Percentiles rank a stretch among this genome's conserved stretches.
Evolutionary conservation across 1,284 basidiomycete species (phyloP).

Genomic region (Rhodotorula mucilaginosa): DNA sequence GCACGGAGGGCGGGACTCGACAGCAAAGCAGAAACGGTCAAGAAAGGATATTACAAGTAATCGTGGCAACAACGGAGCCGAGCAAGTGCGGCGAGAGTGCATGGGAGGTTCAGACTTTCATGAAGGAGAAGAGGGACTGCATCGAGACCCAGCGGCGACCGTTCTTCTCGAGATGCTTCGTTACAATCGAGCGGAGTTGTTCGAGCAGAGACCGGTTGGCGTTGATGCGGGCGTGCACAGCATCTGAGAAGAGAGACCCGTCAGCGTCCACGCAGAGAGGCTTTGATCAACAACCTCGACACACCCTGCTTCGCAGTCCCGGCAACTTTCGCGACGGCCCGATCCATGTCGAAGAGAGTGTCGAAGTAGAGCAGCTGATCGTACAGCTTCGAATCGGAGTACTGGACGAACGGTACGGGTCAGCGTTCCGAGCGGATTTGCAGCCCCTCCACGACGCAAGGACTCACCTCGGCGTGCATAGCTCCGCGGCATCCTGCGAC

Average conservation of each 20-base stretch:
- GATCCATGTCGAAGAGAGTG: conserved; percentile 71
- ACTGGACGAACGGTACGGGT: conserved; percentile 56
- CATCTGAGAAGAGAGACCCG: conserved; percentile 54
- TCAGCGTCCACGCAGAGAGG: background rate
- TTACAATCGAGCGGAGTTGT: conserved; percentile 60
- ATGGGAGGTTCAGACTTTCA: conserved; percentile 14
- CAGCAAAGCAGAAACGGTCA: background rate
- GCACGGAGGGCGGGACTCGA: background rate
- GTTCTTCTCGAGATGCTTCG: conserved; percentile 76
- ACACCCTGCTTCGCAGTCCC: conserved; percentile 58
- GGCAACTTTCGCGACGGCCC: conserved; percentile 57
- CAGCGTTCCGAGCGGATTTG: background rate
- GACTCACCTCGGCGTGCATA: conserved; percentile 70
- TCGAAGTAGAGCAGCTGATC: conserved; percentile 80
- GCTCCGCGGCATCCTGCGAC: conserved; percentile 63
- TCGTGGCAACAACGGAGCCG: too few relatives aligned
- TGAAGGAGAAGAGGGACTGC: conserved; percentile 67
- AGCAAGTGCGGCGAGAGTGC: background rate
- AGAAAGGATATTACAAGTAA: background rate
- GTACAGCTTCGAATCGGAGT: conserved; percentile 77
- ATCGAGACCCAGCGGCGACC: conserved; percentile 84
- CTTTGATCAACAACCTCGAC: conserved; percentile 28
- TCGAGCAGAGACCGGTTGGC: conserved; percentile 59
- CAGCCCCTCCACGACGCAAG: background rate
- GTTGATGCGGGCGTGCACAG: conserved; percentile 53